Percentiles rank a stretch among this genome's conserved stretches.
These are phyloP conservation scores for Cairneyella variabilis DNA, from an alignment of 495 filamentous ascomycete genomes.

Conservation along the genomic window DNA sequence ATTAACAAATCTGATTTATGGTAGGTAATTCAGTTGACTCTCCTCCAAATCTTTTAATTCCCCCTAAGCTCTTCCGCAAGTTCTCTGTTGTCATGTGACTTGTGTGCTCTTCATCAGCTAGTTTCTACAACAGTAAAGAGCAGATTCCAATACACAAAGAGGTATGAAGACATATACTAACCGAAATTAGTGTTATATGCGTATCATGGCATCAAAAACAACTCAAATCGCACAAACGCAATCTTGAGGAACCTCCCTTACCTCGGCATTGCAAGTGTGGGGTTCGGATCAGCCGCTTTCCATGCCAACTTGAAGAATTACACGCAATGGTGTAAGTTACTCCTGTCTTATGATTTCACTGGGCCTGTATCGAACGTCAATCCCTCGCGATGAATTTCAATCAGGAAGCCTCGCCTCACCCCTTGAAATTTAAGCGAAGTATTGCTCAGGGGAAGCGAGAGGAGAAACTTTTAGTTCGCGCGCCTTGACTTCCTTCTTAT, in stretches of 20 bases:
- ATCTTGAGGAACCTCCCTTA: slow-evolving; percentile 38
- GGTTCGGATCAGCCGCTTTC: slow-evolving; percentile 47
- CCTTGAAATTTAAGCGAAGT: no score
- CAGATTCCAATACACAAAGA: no score
- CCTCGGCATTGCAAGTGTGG: slow-evolving; percentile 51
- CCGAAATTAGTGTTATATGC: slow-evolving; percentile 41
- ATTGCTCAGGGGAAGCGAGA: no score
- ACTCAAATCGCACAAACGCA: slow-evolving; percentile 25
- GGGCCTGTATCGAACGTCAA: no score
- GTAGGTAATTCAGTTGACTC: slow-evolving; percentile 29
- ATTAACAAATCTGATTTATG: slow-evolving; percentile 47
- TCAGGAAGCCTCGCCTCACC: no score
- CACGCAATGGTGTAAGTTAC: slow-evolving; percentile 47
- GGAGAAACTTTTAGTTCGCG: no score
- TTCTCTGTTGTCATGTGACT: not conserved
- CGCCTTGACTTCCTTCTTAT: no score
- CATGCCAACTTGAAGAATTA: slow-evolving; percentile 51
- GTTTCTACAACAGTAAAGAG: no score
- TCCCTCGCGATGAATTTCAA: no score
- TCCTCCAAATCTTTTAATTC: not conserved
- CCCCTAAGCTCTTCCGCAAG: not conserved
- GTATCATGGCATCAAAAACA: slow-evolving; percentile 32
- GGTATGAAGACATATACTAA: no score
- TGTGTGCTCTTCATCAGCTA: slow-evolving; percentile 4
- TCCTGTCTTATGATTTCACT: no score